phyloP scores from a whole-genome alignment of 345 rosid species.

The Eucalyptus pumila region DNA sequence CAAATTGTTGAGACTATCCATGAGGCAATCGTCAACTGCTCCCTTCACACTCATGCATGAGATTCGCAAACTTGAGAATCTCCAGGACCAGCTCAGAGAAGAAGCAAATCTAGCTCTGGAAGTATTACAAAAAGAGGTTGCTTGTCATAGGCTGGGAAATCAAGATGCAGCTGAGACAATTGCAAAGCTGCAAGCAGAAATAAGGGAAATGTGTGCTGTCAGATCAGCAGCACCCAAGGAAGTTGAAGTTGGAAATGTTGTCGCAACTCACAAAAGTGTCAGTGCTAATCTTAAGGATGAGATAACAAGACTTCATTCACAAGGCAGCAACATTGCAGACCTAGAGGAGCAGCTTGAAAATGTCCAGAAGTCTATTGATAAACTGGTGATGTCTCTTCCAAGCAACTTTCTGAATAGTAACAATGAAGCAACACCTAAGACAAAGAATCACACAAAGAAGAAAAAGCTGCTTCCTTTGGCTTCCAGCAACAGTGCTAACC shows the following conservation, averaged over 20 bases:
- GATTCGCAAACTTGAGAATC: constrained; percentile 97
- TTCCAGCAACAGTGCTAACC: constrained; percentile 58
- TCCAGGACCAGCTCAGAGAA: constrained; percentile 93
- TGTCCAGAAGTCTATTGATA: constrained; percentile 96
- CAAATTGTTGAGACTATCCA: constrained; percentile 61
- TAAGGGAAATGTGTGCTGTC: constrained; percentile 78
- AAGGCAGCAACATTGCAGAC: constrained; percentile 85
- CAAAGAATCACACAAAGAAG: constrained; percentile 71
- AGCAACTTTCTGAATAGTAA: constrained; percentile 26
- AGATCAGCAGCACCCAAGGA: constrained; percentile 37
- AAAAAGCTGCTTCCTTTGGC: constrained; percentile 75
- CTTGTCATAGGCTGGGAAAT: constrained; percentile 93
- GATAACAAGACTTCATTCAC: constrained; percentile 97
- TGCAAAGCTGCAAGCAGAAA: constrained; percentile 95
- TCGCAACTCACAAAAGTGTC: constrained; percentile 74
- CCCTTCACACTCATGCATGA: constrained; percentile 97
- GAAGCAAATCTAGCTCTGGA: constrained; percentile 95
- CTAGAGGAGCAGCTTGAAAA: constrained; percentile 95
- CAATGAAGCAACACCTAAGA: constrained; percentile 38
- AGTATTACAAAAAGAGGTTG: constrained; percentile 94
- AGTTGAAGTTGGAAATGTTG: constrained; percentile 38
- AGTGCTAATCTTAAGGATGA: constrained; percentile 95
- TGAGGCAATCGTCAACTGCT: constrained; percentile 90
- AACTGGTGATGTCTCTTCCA: constrained; percentile 93
- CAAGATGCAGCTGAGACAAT: constrained; percentile 99